Evolutionary conservation across 2,329 filamentous ascomycete genomes (phyloP).

Genomic region (Phaeomoniella chlamydospora): DNA sequence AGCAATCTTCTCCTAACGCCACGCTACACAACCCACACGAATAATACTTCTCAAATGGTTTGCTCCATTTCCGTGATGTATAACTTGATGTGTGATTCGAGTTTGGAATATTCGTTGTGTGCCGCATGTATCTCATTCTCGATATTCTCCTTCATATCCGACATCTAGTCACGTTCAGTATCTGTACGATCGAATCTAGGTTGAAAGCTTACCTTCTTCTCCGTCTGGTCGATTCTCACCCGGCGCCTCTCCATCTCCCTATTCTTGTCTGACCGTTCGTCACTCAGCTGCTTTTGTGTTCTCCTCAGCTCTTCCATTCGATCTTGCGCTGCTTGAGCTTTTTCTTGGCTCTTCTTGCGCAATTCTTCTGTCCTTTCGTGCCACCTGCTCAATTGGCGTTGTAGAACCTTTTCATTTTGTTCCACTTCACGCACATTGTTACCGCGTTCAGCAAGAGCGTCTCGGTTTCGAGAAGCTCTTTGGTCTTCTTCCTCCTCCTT

Average conservation of each 20-base stretch:
- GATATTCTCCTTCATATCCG: slow-evolving; percentile 92
- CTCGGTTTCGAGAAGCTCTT: slow-evolving; percentile 65
- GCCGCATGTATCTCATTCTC: slow-evolving; percentile 85
- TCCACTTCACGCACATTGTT: slow-evolving; percentile 89
- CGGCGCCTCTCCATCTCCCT: slow-evolving; percentile 83
- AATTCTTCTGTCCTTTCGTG: slow-evolving; percentile 75
- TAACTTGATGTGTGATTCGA: slow-evolving; percentile 91
- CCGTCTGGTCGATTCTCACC: slow-evolving; percentile 92
- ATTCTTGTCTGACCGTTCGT: slow-evolving; percentile 74
- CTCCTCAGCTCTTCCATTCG: slow-evolving; percentile 82
- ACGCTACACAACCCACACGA: neutral
- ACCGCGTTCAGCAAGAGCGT: slow-evolving; percentile 73
- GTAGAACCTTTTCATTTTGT: slow-evolving; percentile 67
- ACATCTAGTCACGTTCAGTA: slow-evolving; percentile 50
- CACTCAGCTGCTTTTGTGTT: slow-evolving; percentile 65
- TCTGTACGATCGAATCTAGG: slow-evolving; percentile 4
- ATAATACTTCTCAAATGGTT: slow-evolving; percentile 45
- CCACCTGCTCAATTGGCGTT: slow-evolving; percentile 74
- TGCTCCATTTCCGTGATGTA: slow-evolving; percentile 99
- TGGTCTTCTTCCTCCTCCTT: slow-evolving; percentile 86
- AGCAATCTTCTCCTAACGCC: neutral
- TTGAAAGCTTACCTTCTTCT: slow-evolving; percentile 70
- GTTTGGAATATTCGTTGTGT: slow-evolving; percentile 89
- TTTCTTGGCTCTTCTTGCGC: slow-evolving; percentile 63
- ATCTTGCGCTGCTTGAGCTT: slow-evolving; percentile 65